Base-by-base conservation (phyloP, 345 rosid genomes). In the Erodium maritimum region DNA sequence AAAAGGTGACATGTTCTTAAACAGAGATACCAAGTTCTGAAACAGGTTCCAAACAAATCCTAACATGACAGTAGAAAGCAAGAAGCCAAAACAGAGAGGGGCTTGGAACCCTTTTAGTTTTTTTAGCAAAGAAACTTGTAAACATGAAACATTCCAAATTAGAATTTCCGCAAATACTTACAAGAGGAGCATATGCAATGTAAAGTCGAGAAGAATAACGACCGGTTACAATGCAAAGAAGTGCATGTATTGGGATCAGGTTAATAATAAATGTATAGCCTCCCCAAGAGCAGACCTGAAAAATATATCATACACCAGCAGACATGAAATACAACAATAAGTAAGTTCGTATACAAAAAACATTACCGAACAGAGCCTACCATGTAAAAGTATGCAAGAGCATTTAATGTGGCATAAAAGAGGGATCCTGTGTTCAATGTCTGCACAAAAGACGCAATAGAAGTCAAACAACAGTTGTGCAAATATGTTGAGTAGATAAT, bases 201-300 rank as follows among this genome's bases (percentile, higher is more conserved):
- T 89, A 93, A 52, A 93, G 67, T 33, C 95, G 82, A 59, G 97
- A 79, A 66, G 99, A 89, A 77, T 80, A 89, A 64, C 96, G 84
- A 58, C 97, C 97, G 64, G 97, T 93, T 63, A 89, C 91, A 42
- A 93, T 85, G 82, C 97, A 93, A 58, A 89, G 66, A 67, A 93
- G 90, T 62, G 76, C 99, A 64, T 93, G 97, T 90, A 89, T 93
- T 54, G 97, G 99, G 77, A 93, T 93, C 65, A 93, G 90, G 67
- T 93, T 93, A 77, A 93, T 87, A 70, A 93, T 93, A 69, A 93
- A 87, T 56, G 96, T 93, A 79, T 93, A 93, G 25, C 99, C 99
- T 78, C 97, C 99, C 97, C 99, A 89, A 37, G 99, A 93, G 73
- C 97, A 89, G 34, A 93, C 99, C 96, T 93, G 79, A 52, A 72